A percentile compares a stretch with the other conserved stretches of the same genome.
Conservation (phyloP, 441 rosid genomes). For the Bruguiera hainesii region DNA sequence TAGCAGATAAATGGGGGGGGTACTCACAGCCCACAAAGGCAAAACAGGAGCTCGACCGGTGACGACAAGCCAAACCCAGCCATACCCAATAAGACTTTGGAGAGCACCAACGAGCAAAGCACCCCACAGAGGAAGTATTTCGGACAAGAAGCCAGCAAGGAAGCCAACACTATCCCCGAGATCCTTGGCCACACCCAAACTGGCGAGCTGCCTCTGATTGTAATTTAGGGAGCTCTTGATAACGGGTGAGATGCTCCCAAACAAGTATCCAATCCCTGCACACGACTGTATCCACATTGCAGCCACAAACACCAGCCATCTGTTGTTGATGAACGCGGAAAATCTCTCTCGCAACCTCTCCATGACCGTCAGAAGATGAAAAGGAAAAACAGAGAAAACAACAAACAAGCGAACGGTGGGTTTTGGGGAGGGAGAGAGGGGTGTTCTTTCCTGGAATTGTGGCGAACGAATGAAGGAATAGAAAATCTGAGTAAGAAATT, state of each 20-base stretch:
- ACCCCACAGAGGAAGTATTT: slow-evolving; percentile 91
- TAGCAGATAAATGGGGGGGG: background rate
- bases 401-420: background rate
- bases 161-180: slow-evolving; percentile 96
- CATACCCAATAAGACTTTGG: slow-evolving; percentile 87
- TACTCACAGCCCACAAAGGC: slow-evolving; percentile 95
- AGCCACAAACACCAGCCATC: slow-evolving; percentile 97
- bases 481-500: too few relatives aligned
- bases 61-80: slow-evolving; percentile 93
- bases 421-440: too few relatives aligned
- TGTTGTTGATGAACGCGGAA: slow-evolving; percentile 49
- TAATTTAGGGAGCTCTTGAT: slow-evolving; percentile 83
- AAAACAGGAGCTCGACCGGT: slow-evolving; percentile 68
- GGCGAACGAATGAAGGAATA: too few relatives aligned
- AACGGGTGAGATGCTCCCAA: slow-evolving; percentile 95
- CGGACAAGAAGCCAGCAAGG: slow-evolving; percentile 78
- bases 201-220: slow-evolving; percentile 78
- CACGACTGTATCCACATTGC: slow-evolving; percentile 99
- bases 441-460: too few relatives aligned
- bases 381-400: background rate
- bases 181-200: slow-evolving; percentile 94
- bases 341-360: slow-evolving; percentile 46
- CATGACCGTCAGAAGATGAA: slow-evolving; percentile 22
- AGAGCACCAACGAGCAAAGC: slow-evolving; percentile 87
- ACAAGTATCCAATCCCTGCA: slow-evolving; percentile 89